Conservation (phyloP, 768 basidiomycete genomes). For the Tulasnella sp. region DNA sequence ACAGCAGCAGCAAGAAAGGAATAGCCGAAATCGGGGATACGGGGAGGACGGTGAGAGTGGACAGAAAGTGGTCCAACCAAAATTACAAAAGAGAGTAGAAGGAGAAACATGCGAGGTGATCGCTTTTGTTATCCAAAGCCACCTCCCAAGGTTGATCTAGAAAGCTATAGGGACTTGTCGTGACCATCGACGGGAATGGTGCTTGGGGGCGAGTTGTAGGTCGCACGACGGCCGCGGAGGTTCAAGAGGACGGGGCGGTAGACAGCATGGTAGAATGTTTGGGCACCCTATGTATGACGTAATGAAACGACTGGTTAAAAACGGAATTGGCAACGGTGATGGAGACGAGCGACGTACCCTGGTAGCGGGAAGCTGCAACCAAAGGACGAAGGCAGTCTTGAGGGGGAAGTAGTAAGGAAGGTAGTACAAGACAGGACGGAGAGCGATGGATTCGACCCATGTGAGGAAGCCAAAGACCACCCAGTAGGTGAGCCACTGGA, state of each 20-base stretch:
- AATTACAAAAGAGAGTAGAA: too few species aligned
- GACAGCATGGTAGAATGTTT: slow-evolving; percentile 59
- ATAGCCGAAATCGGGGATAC: too few species aligned
- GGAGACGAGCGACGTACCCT: slow-evolving; percentile 44
- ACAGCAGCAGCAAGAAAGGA: too few species aligned
- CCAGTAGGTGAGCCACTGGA: slow-evolving; percentile 99
- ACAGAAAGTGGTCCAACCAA: too few species aligned
- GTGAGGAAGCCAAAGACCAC: slow-evolving; percentile 88
- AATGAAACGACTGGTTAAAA: slow-evolving; percentile 8
- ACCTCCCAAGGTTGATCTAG: too few species aligned
- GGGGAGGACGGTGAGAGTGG: too few species aligned
- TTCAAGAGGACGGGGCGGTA: slow-evolving; percentile 72
- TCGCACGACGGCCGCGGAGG: slow-evolving; percentile 25
- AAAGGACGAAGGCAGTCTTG: slow-evolving; percentile 84
- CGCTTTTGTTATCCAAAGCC: too few species aligned
- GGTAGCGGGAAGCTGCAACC: slow-evolving; percentile 79
- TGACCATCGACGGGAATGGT: too few species aligned
- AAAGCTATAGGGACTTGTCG: too few species aligned
- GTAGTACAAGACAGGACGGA: slow-evolving; percentile 79
- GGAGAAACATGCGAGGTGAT: too few species aligned
- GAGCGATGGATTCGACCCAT: slow-evolving; percentile 77
- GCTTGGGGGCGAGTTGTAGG: slow-evolving; percentile 15
- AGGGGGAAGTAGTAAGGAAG: slow-evolving; percentile 88
- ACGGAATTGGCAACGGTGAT: slow-evolving; percentile 21
- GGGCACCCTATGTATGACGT: slow-evolving; percentile 53